Evolutionary conservation across 352 stramenopile species (phyloP), one percentile per base, ranked within the genome.

Genomic region (Phytophthora citricola): DNA sequence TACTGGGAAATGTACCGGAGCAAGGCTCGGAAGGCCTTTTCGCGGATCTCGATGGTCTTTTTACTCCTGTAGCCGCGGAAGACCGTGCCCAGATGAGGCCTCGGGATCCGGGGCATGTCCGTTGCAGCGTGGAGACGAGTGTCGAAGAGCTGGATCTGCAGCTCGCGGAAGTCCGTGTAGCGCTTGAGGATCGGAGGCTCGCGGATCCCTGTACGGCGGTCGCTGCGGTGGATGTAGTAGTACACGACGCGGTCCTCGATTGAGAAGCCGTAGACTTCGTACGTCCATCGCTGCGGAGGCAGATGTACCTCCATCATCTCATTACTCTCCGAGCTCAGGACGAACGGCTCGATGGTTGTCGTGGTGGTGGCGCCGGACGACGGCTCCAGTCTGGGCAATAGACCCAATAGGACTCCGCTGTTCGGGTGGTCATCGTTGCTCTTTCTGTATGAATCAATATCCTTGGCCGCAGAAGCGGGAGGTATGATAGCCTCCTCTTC

Each of bases 151-250:
- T 81, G 62, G 26, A 58, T 43, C 57, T 85, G 66, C 53, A 88
- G 52, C 12, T 75, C 71, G 17, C 57, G 68, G 52, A 88, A 88
- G 47, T 88, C 76, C 8, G 58, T 75, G 72, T 81, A 88, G 29
- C 79, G 79, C 43, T 76, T 76, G 54, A 76, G 46, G 24, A 80
- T 24, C 1, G 71, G 76, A 5, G 63, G 26, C 5, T 66, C 43
- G 54, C 65, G 71, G 17, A 74, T 60, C 7, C 60, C 60, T 3
- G 50, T 58, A 27, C 66, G 60, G 6, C 61, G 61, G 54, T 69
- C 66, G 15, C 45, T 60, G 26, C 50, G 55, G 46, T 85, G 67
- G 44, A 85, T 79, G 60, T 79, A 63, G 63, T 85, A 85, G 58
- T 71, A 75, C 17, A 71, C 66, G 0, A 81, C 63, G 17, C 74